Evolutionary conservation across 2,329 filamentous ascomycete genomes (phyloP).

Genomic region (Xylariaceae sp.): DNA sequence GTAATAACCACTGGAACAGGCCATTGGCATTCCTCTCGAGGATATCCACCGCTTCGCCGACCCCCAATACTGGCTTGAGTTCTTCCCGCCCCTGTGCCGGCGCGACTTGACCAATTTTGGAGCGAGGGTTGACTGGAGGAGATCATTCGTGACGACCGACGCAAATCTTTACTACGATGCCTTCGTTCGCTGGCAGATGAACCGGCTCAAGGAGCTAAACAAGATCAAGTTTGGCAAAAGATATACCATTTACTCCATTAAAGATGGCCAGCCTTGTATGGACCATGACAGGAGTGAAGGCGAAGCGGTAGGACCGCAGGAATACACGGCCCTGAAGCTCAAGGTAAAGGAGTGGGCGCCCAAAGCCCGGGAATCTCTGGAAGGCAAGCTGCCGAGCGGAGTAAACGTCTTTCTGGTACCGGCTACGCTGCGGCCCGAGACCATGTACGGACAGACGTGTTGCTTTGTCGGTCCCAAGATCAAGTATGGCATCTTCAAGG

Average conservation of each 20-base stretch:
- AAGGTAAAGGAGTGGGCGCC: slow-evolving; percentile 85
- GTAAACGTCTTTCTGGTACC: slow-evolving; percentile 84
- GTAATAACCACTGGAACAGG: too few relatives aligned
- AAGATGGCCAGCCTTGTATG: slow-evolving; percentile 82
- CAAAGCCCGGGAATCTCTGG: slow-evolving; percentile 61
- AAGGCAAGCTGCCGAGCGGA: slow-evolving; percentile 69
- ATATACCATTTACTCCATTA: slow-evolving; percentile 89
- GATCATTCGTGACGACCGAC: slow-evolving; percentile 89
- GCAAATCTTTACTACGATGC: slow-evolving; percentile 95
- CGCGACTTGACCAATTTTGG: slow-evolving; percentile 78
- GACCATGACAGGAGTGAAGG: slow-evolving; percentile 78
- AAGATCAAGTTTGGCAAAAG: slow-evolving; percentile 93
- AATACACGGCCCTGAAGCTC: slow-evolving; percentile 89
- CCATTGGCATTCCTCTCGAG: slow-evolving; percentile 75
- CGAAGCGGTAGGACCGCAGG: slow-evolving; percentile 77
- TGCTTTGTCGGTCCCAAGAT: slow-evolving; percentile 92
- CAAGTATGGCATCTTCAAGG: slow-evolving; percentile 69
- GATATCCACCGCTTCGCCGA: slow-evolving; percentile 94
- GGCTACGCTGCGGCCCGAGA: slow-evolving; percentile 89
- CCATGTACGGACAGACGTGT: slow-evolving; percentile 97
- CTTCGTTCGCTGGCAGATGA: slow-evolving; percentile 97
- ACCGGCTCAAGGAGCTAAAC: slow-evolving; percentile 74
- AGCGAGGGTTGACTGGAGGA: slow-evolving; percentile 84
- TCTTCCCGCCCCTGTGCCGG: slow-evolving; percentile 78
- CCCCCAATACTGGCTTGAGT: slow-evolving; percentile 82